Conservation (phyloP, 805 yeast genomes). For the Kazachstania taianensis region DNA sequence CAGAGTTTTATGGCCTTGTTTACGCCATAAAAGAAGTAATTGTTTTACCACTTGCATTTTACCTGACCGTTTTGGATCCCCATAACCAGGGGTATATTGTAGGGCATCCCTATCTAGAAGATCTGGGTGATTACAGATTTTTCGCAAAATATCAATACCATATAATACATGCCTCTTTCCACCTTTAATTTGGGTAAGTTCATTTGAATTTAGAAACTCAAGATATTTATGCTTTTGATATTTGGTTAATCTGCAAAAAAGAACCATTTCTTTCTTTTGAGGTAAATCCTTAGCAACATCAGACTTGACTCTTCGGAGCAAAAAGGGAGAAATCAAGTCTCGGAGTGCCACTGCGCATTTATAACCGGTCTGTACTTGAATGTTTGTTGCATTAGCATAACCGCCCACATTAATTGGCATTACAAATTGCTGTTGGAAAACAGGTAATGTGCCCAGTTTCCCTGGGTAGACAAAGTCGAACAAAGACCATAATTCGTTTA, state of each 20-base stretch:
- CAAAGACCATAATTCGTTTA: slow-evolving; percentile 86
- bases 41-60: slow-evolving; percentile 83
- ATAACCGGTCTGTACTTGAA: slow-evolving; percentile 93
- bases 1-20: slow-evolving; percentile 67
- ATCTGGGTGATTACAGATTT: slow-evolving; percentile 96
- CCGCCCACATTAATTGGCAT: slow-evolving; percentile 95
- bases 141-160: slow-evolving; percentile 84
- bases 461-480: slow-evolving; percentile 96
- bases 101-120: slow-evolving; percentile 41
- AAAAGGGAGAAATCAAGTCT: slow-evolving; percentile 82
- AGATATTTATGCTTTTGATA: slow-evolving; percentile 66
- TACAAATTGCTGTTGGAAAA: slow-evolving; percentile 86
- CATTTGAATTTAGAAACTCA: slow-evolving; percentile 66
- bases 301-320: slow-evolving; percentile 74
- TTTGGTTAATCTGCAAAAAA: slow-evolving; percentile 78
- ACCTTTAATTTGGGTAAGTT: slow-evolving; percentile 54
- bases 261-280: slow-evolving; percentile 83
- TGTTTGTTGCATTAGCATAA: slow-evolving; percentile 90
- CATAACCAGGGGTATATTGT: slow-evolving; percentile 32
- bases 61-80: slow-evolving; percentile 61
- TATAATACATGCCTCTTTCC: slow-evolving; percentile 75
- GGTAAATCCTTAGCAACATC: slow-evolving; percentile 96
- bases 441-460: slow-evolving; percentile 85
- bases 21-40: slow-evolving; percentile 63
- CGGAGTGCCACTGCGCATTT: slow-evolving; percentile 88